Evolutionary conservation across 192 early-diverging fungal genomes (phyloP), one percentile per base, ranked within the genome.

Genomic region (Coemansia sp.): DNA sequence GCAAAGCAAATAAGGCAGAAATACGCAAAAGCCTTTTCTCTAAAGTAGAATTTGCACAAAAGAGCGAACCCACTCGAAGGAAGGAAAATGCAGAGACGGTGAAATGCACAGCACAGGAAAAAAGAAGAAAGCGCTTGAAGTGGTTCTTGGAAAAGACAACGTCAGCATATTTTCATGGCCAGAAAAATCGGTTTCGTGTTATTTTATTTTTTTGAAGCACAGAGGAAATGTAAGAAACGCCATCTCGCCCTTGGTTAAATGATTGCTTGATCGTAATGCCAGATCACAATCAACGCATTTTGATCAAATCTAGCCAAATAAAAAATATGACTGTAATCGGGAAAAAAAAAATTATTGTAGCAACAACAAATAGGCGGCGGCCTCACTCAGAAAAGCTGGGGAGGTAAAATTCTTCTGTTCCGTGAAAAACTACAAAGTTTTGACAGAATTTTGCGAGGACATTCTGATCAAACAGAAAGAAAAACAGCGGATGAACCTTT

Each of bases 71-170:
- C 24, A 16, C 24, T 15, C 11, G 14, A 26, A 26, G 21, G 24
- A 53, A 53, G 24, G 34, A 18, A 35, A 59, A 59, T 59, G 57
- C 16, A 38, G 24, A 18, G 18, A 7, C 57, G 24, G 21, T 18
- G 35, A 59, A 59, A 59, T 59, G 57, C 34, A 59, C 57, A 59
- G 24, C 57, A 38, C 34, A 59, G 20, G 57, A 14, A 3, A 59
- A 38, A 26, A 11, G 14, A 53, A 21, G 24, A 26, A 53, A 30
- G 51, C 24, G 26, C 21, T 23, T 6, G 24, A 53, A 53, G 8
- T 12, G 18, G 21, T 14, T 53, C 9, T 4, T 12, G 23, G 24
- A 26, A 26, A 46, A 46, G 44, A 46, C 44, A 46, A 46, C 44
- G 39, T 14, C 39, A 41, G 39, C 39, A 4, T 41, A 14, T 41